Base-by-base conservation (phyloP, 345 rosid genomes). In the Murraya koenigii region DNA sequence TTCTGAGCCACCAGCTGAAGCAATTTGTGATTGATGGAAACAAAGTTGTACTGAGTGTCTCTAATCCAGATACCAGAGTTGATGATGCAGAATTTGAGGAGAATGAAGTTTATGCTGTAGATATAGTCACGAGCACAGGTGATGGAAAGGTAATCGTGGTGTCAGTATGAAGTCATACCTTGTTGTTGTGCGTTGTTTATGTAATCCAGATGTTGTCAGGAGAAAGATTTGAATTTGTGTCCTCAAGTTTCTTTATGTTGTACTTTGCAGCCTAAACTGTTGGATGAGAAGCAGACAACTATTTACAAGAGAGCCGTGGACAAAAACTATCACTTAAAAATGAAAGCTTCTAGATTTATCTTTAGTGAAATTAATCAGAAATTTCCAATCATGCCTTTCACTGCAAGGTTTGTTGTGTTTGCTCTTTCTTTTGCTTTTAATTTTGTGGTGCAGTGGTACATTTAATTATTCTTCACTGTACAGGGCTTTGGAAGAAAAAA, bases 271-370 rank as follows among this genome's bases (percentile, higher is more conserved):
- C 99, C 99, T 1, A 94, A 88, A 85, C 84, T 97, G 62, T 80
- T 97, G 82, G 99, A 97, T 71, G 99, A 97, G 90, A 97, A 89
- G 85, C 95, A 93, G 78, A 97, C 99, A 1, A 97, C 98, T 52
- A 78, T 97, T 70, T 97, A 97, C 78, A 97, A 90, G 87, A 94
- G 94, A 82, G 98, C 97, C 22, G 95, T 89, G 62, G 88, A 86
- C 87, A 88, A 86, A 82, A 91, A 80, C 73, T 97, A 97, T 86
- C 97, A 93, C 82, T 85, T 97, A 85, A 97, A 94, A 79, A 93
- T 97, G 99, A 97, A 94, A 86, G 93, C 99, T 59, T 97, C 99
- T 72, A 87, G 99, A 84, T 97, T 97, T 86, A 93, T 93, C 80
- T 88, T 94, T 84, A 94, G 98, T 75, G 99, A 97, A 85, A 91